Evolutionary conservation across 176 grass and related monocot species (phyloP).

Genomic region (Paspalum vaginatum): DNA sequence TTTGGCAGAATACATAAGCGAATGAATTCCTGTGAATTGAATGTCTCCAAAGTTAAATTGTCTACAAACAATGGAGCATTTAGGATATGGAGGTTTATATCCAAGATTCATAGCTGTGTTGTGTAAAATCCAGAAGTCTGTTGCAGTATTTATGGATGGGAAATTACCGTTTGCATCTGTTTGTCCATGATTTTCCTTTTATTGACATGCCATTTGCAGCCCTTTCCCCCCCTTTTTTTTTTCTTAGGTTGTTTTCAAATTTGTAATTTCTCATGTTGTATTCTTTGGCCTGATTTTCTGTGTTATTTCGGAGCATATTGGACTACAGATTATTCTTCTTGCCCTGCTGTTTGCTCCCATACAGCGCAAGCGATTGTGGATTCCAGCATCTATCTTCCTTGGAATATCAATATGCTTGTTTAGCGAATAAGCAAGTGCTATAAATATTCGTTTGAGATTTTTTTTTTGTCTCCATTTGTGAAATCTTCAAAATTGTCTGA

Average conservation of each 20-base stretch:
- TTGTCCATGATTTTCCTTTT: background rate
- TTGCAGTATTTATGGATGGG: background rate
- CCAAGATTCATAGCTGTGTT: background rate
- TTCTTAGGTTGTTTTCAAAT: background rate
- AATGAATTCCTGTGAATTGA: conserved; percentile 1
- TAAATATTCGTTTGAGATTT: background rate
- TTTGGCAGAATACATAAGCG: background rate
- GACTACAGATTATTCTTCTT: background rate
- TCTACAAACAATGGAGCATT: conserved; percentile 7
- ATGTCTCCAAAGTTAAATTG: background rate
- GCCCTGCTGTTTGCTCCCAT: background rate
- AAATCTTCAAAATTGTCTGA: background rate
- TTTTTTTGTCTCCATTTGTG: background rate
- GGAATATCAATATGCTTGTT: conserved; percentile 29
- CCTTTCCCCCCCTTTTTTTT: background rate
- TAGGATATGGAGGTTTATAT: conserved; percentile 18
- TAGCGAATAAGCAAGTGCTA: conserved; percentile 3
- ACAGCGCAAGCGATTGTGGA: background rate
- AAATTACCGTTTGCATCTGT: background rate
- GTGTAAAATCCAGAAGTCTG: background rate
- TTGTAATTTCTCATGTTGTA: background rate
- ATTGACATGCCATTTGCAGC: background rate
- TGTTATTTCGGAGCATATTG: background rate
- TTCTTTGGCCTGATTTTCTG: background rate
- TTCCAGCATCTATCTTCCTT: conserved; percentile 32